Percentiles rank a stretch among this genome's conserved stretches.
Evolutionary conservation across 2,329 filamentous ascomycete species (phyloP).

Genomic region (Claviceps paspali): DNA sequence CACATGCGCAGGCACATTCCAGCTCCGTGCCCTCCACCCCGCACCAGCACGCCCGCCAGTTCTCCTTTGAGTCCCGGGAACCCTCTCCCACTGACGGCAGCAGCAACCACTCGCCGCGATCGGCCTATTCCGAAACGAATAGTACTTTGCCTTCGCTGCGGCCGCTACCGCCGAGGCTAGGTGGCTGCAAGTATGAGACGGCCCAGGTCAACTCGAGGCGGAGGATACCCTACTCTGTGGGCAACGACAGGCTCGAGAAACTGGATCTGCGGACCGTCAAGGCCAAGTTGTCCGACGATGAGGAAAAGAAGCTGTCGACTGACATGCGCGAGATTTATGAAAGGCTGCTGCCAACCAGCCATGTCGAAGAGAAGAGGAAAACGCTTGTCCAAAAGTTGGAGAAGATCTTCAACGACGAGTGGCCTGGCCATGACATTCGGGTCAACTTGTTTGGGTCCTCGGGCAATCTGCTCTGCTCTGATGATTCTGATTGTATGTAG

Average conservation of each 20-base stretch:
- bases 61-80: conserved; percentile 60
- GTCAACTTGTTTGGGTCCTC: conserved; percentile 97
- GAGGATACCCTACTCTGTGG: conserved; percentile 82
- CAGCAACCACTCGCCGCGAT: conserved; percentile 75
- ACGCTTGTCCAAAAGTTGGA: conserved; percentile 78
- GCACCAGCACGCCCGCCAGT: conserved; percentile 71
- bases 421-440: conserved; percentile 78
- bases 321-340: conserved; percentile 81
- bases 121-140: conserved; percentile 79
- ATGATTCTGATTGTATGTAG: conserved; percentile 78
- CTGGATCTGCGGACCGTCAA: conserved; percentile 59
- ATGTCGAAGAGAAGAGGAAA: conserved; percentile 61
- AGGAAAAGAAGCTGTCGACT: conserved; percentile 58
- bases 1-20: conserved; percentile 39
- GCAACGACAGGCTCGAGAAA: conserved; percentile 62
- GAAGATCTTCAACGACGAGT: conserved; percentile 73
- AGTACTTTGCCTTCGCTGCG: conserved; percentile 54
- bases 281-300: conserved; percentile 51
- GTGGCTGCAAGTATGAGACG: conserved; percentile 78
- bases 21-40: conserved; percentile 90
- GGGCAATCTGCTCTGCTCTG: conserved; percentile 84
- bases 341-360: conserved; percentile 63
- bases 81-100: conserved; percentile 66
- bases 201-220: conserved; percentile 66
- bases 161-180: conserved; percentile 41